Evolutionary conservation across 371 early-diverging fungal species (phyloP).

Genomic region (Mucor circinelloides): DNA sequence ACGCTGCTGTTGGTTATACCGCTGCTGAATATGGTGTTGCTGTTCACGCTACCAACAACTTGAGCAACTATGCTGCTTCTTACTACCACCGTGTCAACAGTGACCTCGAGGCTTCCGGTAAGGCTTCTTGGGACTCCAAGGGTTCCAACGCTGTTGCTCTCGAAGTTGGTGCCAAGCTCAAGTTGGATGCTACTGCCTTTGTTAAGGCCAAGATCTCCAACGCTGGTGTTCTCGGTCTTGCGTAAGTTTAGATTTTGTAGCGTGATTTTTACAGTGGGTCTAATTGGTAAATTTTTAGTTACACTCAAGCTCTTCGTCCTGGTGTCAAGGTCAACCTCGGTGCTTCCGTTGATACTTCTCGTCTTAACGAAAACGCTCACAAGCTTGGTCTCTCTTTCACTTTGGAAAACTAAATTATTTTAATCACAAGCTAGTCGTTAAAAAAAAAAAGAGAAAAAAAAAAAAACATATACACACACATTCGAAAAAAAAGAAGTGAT

Average conservation of each 20-base stretch:
- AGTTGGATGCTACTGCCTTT: conserved; percentile 85
- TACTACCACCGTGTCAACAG: conserved; percentile 94
- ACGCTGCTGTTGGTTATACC: conserved; percentile 84
- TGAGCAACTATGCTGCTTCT: conserved; percentile 81
- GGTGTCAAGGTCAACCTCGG: conserved; percentile 95
- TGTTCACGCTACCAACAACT: conserved; percentile 77
- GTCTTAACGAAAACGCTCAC: conserved; percentile 92
- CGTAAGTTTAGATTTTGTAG: conserved; percentile 28
- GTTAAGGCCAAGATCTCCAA: conserved; percentile 98
- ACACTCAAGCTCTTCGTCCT: conserved; percentile 91
- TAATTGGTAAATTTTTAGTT: conserved; percentile 39
- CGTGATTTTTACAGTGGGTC: neutral
- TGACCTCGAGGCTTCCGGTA: conserved; percentile 92
- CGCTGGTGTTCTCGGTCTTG: conserved; percentile 90
- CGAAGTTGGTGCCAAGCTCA: conserved; percentile 95
- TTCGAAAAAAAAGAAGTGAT: neutral
- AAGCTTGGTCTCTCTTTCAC: conserved; percentile 91
- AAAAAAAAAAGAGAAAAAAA: neutral
- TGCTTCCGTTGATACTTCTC: conserved; percentile 90
- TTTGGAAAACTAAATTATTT: conserved; percentile 74
- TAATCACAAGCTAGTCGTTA: neutral
- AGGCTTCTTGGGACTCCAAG: conserved; percentile 89
- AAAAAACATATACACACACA: neutral
- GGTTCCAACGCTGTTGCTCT: conserved; percentile 76
- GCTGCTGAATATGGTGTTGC: conserved; percentile 87